These are phyloP conservation scores for Nakazawaea ishiwadae DNA, from an alignment of 805 yeast genomes.

Conservation along the genomic window DNA sequence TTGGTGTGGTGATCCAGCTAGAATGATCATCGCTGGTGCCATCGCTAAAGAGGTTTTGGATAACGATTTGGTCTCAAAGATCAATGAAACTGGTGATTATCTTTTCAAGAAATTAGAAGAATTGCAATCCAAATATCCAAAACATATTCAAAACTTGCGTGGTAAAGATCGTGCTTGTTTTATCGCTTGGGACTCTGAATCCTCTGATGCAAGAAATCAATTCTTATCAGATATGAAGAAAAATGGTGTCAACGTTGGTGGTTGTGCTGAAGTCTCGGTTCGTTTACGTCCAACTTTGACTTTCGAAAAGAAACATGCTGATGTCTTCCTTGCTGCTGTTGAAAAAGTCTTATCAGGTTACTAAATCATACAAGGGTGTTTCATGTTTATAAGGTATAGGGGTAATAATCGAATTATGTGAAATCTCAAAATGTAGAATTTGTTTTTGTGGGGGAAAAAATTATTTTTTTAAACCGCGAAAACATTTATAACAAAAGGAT, in stretches of 20 bases:
- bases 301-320: constrained; percentile 59
- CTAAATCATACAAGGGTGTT: no score
- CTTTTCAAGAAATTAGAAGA: constrained; percentile 37
- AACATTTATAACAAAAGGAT: no score
- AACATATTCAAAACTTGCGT: constrained; percentile 43
- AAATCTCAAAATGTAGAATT: no score
- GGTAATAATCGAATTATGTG: no score
- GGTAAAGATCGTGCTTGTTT: constrained; percentile 63
- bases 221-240: constrained; percentile 41
- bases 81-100: constrained; percentile 51
- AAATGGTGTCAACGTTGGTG: constrained; percentile 63
- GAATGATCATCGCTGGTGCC: constrained; percentile 58
- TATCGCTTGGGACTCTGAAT: constrained; percentile 57
- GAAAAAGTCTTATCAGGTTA: constrained; percentile 25
- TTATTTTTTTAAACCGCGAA: no score
- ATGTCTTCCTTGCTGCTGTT: constrained; percentile 42
- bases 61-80: constrained; percentile 42
- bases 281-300: constrained; percentile 65
- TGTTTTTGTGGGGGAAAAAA: no score
- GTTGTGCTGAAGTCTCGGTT: constrained; percentile 55
- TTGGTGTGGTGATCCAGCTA: constrained; percentile 76
- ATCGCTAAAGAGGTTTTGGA: constrained; percentile 51
- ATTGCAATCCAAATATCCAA: constrained; percentile 36
- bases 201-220: constrained; percentile 38
- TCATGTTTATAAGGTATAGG: not conserved